phyloP scores from a whole-genome alignment of 768 basidiomycete species.

The Leucogyrophana mollusca region DNA sequence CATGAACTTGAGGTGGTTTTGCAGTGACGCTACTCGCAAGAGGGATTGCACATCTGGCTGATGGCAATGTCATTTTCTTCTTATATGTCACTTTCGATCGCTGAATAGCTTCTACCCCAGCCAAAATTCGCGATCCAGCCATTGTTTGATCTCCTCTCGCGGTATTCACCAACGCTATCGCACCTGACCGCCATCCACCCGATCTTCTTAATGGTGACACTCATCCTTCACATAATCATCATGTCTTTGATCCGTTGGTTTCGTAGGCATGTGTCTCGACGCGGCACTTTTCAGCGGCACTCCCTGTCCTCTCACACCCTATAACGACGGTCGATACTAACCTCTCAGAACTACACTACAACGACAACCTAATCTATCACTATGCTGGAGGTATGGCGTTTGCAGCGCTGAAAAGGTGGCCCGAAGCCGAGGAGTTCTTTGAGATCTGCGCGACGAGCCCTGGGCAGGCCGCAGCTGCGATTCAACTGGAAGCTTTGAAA shows the following conservation, averaged over 20 bases:
- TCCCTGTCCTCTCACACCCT: constrained; percentile 60
- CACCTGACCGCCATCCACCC: constrained; percentile 73
- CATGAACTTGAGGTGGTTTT: constrained; percentile 1
- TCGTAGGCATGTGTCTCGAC: constrained; percentile 62
- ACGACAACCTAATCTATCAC: constrained; percentile 83
- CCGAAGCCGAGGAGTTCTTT: constrained; percentile 71
- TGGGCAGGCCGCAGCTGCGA: constrained; percentile 53
- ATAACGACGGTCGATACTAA: constrained; percentile 63
- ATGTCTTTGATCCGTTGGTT: not conserved
- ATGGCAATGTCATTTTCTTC: constrained; percentile 43
- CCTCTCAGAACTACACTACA: constrained; percentile 68
- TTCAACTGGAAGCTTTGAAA: constrained; percentile 87
- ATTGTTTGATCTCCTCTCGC: constrained; percentile 55
- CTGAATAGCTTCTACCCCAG: constrained; percentile 31
- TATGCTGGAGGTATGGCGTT: constrained; percentile 76
- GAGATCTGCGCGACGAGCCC: constrained; percentile 75
- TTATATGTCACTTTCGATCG: constrained; percentile 17
- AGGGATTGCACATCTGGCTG: constrained; percentile 55
- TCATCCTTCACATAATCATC: not conserved
- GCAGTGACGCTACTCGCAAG: constrained; percentile 67
- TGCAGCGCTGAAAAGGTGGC: constrained; percentile 61
- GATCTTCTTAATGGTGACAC: constrained; percentile 59
- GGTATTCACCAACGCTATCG: constrained; percentile 56
- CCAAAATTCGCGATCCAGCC: constrained; percentile 51
- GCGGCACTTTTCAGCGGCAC: constrained; percentile 51